These are phyloP conservation scores for Pseudocercospora eumusae DNA, from an alignment of 2,329 filamentous ascomycete species.

Conservation along the genomic window DNA sequence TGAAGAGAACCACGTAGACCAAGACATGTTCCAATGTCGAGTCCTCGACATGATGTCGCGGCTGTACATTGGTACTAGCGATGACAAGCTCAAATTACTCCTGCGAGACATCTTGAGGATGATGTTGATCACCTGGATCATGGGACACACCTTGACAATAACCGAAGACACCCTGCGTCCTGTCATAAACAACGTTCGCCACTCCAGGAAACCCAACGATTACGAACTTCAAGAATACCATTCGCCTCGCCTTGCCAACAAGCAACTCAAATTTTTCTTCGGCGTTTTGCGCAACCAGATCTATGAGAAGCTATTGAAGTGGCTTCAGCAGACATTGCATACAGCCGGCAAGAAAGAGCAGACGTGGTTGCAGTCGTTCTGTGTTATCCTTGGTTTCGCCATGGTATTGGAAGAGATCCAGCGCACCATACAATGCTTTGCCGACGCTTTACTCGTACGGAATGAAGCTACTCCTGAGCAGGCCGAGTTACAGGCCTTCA, in stretches of 20 bases:
- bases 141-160: constrained; percentile 52
- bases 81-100: constrained; percentile 45
- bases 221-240: constrained; percentile 26
- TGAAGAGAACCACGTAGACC: constrained; percentile 45
- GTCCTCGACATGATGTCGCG: constrained; percentile 46
- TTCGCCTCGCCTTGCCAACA: constrained; percentile 50
- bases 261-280: constrained; percentile 55
- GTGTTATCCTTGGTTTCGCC: constrained; percentile 50
- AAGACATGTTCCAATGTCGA: constrained; percentile 45
- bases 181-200: constrained; percentile 44
- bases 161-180: constrained; percentile 42
- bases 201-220: constrained; percentile 37
- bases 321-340: constrained; percentile 51
- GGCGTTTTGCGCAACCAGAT: constrained; percentile 46
- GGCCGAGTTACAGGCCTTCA: constrained; percentile 35
- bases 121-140: constrained; percentile 52
- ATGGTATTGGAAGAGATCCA: constrained; percentile 54
- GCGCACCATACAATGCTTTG: constrained; percentile 49
- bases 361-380: constrained; percentile 51
- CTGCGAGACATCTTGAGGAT: constrained; percentile 50
- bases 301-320: constrained; percentile 48
- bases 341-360: constrained; percentile 45
- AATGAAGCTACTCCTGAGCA: constrained; percentile 25
- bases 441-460: constrained; percentile 42
- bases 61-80: constrained; percentile 35